Evolutionary conservation across 73 alveolate species (phyloP).

Genomic region (Paraurostyla sp.): DNA sequence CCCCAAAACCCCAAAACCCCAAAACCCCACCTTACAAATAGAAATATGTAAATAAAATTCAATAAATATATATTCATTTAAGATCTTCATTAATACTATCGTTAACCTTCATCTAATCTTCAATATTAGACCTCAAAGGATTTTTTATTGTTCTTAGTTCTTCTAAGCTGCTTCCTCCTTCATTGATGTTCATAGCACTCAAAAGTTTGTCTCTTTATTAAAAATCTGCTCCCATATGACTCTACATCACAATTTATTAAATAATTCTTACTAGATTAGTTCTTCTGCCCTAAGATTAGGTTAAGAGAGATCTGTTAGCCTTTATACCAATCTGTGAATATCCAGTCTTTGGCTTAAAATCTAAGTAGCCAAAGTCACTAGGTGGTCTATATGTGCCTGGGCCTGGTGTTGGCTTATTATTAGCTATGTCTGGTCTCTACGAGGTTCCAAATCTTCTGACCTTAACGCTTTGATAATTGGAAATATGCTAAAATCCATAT

Average conservation of each 20-base stretch:
- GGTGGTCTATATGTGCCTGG: conserved; percentile 59
- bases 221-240: background rate
- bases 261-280: background rate
- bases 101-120: no score
- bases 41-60: no score
- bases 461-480: conserved; percentile 9
- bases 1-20: no score
- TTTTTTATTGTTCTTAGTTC: no score
- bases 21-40: no score
- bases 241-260: background rate
- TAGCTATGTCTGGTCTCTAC: conserved; percentile 20
- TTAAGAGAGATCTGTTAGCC: background rate
- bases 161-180: no score
- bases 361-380: conserved; percentile 60
- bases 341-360: conserved; percentile 13
- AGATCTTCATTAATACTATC: no score
- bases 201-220: no score
- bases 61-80: no score
- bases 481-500: background rate
- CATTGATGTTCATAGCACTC: no score
- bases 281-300: background rate
- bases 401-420: conserved; percentile 24
- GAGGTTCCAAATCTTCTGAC: conserved; percentile 47
- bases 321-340: background rate
- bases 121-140: no score